Evolutionary conservation across 2,329 filamentous ascomycete genomes (phyloP).

Genomic region (Colletotrichum filicis): DNA sequence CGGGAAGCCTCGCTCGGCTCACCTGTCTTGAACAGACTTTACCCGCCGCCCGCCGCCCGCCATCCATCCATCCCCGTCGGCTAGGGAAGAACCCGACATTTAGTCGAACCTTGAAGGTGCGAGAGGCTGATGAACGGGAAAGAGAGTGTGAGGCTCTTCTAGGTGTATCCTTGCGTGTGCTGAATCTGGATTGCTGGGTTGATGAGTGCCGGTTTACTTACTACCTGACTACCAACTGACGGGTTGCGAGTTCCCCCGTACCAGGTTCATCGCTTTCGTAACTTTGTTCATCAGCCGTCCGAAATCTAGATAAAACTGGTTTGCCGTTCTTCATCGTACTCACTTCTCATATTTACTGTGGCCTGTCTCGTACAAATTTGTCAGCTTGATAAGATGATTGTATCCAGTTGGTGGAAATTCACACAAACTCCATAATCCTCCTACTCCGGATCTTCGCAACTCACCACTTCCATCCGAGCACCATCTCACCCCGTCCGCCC

Average conservation of each 20-base stretch:
- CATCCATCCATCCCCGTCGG: not conserved
- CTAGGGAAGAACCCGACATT: not conserved
- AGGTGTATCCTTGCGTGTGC: not conserved
- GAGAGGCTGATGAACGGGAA: not conserved
- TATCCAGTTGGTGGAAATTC: not conserved
- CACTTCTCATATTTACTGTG: not conserved
- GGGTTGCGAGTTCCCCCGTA: not conserved
- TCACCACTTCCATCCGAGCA: not conserved
- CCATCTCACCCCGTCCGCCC: not conserved
- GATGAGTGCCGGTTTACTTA: too few relatives aligned
- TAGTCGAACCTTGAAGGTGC: not conserved
- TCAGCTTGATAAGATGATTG: not conserved
- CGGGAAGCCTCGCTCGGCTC: not conserved
- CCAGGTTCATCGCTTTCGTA: not conserved
- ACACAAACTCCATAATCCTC: not conserved
- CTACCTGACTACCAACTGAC: not conserved
- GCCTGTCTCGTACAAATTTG: not conserved
- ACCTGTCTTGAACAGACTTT: not conserved
- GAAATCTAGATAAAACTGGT: not conserved
- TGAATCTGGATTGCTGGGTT: not conserved
- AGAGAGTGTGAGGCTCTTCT: not conserved
- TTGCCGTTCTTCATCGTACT: not conserved
- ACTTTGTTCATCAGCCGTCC: not conserved
- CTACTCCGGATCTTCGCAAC: not conserved
- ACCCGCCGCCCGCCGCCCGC: too few relatives aligned